Evolutionary conservation across 2,329 filamentous ascomycete genomes (phyloP), one percentile per base, ranked within the genome.

Genomic region (Pseudopyrenochaeta lycopersici): DNA sequence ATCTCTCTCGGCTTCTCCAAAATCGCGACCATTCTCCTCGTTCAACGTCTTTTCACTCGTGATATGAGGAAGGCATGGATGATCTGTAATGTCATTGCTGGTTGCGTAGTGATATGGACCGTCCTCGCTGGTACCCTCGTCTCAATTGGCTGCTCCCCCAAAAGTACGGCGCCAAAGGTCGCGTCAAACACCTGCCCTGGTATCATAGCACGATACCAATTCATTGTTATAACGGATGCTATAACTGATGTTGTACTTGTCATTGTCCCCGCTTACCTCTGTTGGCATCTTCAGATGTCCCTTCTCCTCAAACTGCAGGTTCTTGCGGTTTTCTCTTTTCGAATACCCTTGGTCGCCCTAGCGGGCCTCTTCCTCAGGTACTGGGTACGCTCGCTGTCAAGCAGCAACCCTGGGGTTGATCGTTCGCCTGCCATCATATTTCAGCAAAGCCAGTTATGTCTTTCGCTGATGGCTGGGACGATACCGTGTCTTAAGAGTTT

Each of bases 401-500:
- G 45, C 44, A 21, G 20, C n/a, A 62, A 67, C 32, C 64, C 62
- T 15, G 62, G 62, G 12, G 45, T 62, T 15, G 48, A 45, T 7
- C 61, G 63, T 10, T 56, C 62, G n/a, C 29, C 51, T 1, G 52
- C 59, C 1, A 52, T 72, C 7, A 30, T 67, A 7, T 64, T 42
- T 18, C 67, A 70, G 21, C 67, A 69, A 50, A 47, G 21, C 18
- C 36, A 68, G 36, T 53, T 72, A 1, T 66, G 62, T 18, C 55
- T 54, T 31, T 66, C 67, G 2, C 45, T 72, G 21, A 66, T 72
- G 4, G 60, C 67, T 1, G 68, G 52, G 3, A 71, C 69, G 14
- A 58, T 71, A 7, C 69, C 69, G 3, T 68, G 64, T 46, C 46
- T 71, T 2, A 70, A 66, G 38, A 58, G 62, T 5, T 72, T 71